phyloP scores from a whole-genome alignment of 2,329 filamentous ascomycete genomes.

The Simplicillium aogashimaense region DNA sequence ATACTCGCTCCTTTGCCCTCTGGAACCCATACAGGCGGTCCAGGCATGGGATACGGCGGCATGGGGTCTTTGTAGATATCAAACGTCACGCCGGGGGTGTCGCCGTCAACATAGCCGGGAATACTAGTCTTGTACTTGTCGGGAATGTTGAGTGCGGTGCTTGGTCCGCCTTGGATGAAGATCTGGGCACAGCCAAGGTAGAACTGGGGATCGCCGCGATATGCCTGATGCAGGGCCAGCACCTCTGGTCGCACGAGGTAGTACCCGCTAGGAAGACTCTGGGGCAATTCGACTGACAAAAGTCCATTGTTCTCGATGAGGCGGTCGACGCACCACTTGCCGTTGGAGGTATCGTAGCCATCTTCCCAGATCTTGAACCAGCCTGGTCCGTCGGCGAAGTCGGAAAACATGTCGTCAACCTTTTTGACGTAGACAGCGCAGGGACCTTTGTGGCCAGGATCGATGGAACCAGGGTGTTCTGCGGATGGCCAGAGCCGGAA shows the following conservation, averaged over 20 bases:
- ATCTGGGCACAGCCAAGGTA: conserved; percentile 66
- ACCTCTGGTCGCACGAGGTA: conserved; percentile 66
- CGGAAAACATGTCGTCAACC: conserved; percentile 42
- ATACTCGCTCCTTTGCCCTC: conserved; percentile 2
- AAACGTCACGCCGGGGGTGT: conserved; percentile 47
- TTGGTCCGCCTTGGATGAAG: conserved; percentile 41
- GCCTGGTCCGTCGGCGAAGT: conserved; percentile 49
- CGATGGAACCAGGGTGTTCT: conserved; percentile 43
- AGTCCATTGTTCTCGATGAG: conserved; percentile 55
- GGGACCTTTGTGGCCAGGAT: conserved; percentile 54
- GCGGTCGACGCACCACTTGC: conserved; percentile 61
- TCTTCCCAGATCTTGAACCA: conserved; percentile 75
- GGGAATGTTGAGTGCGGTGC: conserved; percentile 36
- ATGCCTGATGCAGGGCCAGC: conserved; percentile 56
- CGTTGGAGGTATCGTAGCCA: conserved; percentile 45
- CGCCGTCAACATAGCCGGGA: conserved; percentile 51
- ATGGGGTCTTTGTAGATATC: conserved; percentile 48
- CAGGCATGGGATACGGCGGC: conserved; percentile 42
- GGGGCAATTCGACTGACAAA: conserved; percentile 52
- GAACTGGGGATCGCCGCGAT: conserved; percentile 56
- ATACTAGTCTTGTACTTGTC: conserved; percentile 46
- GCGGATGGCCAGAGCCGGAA: conserved; percentile 53
- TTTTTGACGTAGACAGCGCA: conserved; percentile 68
- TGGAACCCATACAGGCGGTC: conserved; percentile 42
- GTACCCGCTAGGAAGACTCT: conserved; percentile 50